Percentiles rank a stretch among this genome's conserved stretches.
phyloP scores from a whole-genome alignment of 2,329 filamentous ascomycete genomes.

The Fusarium algeriense region DNA sequence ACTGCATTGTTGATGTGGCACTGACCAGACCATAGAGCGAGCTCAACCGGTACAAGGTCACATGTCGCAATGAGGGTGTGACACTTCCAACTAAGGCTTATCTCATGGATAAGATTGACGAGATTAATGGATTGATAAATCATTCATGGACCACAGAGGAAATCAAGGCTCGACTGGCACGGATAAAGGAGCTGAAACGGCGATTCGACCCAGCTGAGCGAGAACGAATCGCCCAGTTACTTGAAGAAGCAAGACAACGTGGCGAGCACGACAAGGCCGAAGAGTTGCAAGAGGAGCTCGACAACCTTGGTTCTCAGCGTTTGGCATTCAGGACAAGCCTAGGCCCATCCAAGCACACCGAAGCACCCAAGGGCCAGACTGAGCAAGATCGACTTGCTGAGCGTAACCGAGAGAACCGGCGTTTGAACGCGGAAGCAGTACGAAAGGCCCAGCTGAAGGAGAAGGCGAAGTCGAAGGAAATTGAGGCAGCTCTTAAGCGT shows the following conservation, averaged over 20 bases:
- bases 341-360: conserved; percentile 64
- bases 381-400: conserved; percentile 87
- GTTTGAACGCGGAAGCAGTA: conserved; percentile 88
- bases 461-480: conserved; percentile 71
- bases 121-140: conserved; percentile 83
- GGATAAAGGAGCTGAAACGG: conserved; percentile 75
- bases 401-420: conserved; percentile 86
- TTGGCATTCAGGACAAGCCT: conserved; percentile 79
- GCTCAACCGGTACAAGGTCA: conserved; percentile 82
- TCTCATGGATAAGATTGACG: conserved; percentile 78
- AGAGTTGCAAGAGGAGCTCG: conserved; percentile 70
- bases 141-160: conserved; percentile 87
- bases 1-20: not conserved
- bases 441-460: conserved; percentile 91
- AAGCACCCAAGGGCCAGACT: conserved; percentile 61
- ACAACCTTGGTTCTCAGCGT: conserved; percentile 74
- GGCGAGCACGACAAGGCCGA: conserved; percentile 71
- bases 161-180: conserved; percentile 81
- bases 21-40: conserved; percentile 69
- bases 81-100: conserved; percentile 78
- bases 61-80: conserved; percentile 78
- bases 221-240: conserved; percentile 72
- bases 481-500: conserved; percentile 70
- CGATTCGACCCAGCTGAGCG: conserved; percentile 77
- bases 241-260: conserved; percentile 73